Evolutionary conservation across 2,329 filamentous ascomycete genomes (phyloP), one percentile per base, ranked within the genome.

Genomic region (Ophiostoma ips): DNA sequence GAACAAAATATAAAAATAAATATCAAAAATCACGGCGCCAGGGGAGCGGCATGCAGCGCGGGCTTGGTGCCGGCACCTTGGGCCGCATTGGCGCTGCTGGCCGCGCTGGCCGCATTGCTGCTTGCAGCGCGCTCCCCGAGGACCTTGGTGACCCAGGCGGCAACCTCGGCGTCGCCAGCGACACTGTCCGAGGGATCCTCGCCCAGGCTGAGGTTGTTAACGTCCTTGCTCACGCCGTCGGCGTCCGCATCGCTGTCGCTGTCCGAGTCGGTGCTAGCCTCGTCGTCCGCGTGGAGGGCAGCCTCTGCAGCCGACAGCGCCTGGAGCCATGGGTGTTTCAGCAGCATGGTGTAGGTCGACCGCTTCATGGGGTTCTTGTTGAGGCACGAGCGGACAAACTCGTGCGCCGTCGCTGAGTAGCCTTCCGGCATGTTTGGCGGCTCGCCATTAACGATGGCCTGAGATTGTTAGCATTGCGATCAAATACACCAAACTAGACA

Each of bases 391-490:
- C 77, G 75, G 21, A 98, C 90, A 67, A 98, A 98, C 59, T 90
- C 84, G 50, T 81, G 82, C 2, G 90, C 87, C 6, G 77, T 74
- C 50, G 83, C 76, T 0, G 89, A 92, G 64, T 85, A 98, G 24
- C 78, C 81, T 50, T 84, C 77, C 0, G 92, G 92, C 31, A 98
- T 78, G 60, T 84, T 81, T 11, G 92, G 92, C 13, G 92, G 87
- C n/a, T 95, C 88, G 47, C 92, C 92, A 63, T 96, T 87, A 34
- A 98, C 92, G 62, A 98, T 98, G 50, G 92, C 92, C 92, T 98
- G 28, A 52, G 40, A 34, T 43, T n/a, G 45, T 16, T 12, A 45
- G 19, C 13, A 41, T n/a, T 38, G 10, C 12, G 28, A 35, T 8
- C 34, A n/a, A 13, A 7, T 28, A n/a, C n/a, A n/a, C n/a, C n/a